Evolutionary conservation across 2,329 filamentous ascomycete genomes (phyloP).

Genomic region (Penicillium hordei): DNA sequence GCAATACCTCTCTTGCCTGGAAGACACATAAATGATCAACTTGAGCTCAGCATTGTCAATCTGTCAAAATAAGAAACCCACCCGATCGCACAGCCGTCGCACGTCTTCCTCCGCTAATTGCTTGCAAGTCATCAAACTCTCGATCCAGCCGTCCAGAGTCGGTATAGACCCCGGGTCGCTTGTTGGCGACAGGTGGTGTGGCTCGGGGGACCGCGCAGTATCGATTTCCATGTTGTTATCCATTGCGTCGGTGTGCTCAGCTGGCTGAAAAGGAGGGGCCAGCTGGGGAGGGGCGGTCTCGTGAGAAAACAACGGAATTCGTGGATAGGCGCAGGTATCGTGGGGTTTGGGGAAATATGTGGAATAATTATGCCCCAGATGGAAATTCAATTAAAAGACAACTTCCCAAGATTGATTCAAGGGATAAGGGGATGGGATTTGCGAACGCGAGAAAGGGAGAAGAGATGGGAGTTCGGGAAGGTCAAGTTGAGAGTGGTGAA

Average conservation of each 20-base stretch:
- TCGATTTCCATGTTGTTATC: constrained; percentile 98
- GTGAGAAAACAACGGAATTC: constrained; percentile 31
- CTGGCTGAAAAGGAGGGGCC: constrained; percentile 28
- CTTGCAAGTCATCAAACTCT: constrained; percentile 97
- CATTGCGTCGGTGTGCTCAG: constrained; percentile 55
- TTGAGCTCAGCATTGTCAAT: constrained; percentile 11
- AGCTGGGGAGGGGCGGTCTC: constrained; percentile 36
- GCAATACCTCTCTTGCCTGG: constrained; percentile 90
- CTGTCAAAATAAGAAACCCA: constrained; percentile 47
- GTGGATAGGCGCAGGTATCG: constrained; percentile 9
- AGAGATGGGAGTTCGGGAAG: constrained; percentile 28
- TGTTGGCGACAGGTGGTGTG: constrained; percentile 70
- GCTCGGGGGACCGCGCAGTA: constrained; percentile 79
- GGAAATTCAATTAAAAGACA: constrained; percentile 13
- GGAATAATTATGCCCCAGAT: constrained; percentile 13
- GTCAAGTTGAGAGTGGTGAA: constrained; percentile 26
- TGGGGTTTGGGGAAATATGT: constrained; percentile 13
- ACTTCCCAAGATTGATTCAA: constrained; percentile 21
- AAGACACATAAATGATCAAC: constrained; percentile 22
- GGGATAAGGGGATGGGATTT: constrained; percentile 22
- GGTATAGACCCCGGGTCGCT: constrained; percentile 86
- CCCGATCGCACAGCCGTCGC: constrained; percentile 96
- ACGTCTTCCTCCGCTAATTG: constrained; percentile 94
- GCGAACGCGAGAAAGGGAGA: constrained; percentile 25
- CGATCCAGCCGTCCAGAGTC: constrained; percentile 96